phyloP scores from a whole-genome alignment of 164 flowering plant species.

The Saururus chinensis region DNA sequence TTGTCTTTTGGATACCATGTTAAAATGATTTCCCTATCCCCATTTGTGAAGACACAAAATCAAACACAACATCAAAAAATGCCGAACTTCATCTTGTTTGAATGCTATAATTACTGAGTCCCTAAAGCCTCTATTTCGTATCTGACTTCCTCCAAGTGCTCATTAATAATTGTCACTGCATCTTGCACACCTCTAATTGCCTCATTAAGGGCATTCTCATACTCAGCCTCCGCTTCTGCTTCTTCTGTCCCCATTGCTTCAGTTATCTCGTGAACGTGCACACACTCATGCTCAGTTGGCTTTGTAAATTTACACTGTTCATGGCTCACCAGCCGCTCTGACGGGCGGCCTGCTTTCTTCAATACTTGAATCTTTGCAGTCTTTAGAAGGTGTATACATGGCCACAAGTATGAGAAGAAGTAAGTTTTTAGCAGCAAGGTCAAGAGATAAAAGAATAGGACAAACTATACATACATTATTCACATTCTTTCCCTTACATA shows the following conservation, averaged over 20 bases:
- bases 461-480: too few relatives aligned
- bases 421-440: not conserved
- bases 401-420: not conserved
- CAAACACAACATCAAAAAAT: not conserved
- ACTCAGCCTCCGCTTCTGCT: conserved; percentile 88
- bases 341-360: conserved; percentile 94
- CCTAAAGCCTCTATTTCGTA: conserved; percentile 84
- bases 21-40: too few relatives aligned
- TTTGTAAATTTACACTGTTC: conserved; percentile 56
- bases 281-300: conserved; percentile 56
- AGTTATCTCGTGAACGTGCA: conserved; percentile 74
- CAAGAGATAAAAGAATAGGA: not conserved
- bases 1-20: too few relatives aligned
- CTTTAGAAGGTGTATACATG: conserved; percentile 19
- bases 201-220: conserved; percentile 70
- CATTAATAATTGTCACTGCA: conserved; percentile 72
- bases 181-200: conserved; percentile 91
- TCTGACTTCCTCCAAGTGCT: conserved; percentile 75
- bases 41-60: too few relatives aligned
- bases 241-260: conserved; percentile 89
- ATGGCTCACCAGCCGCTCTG: conserved; percentile 73
- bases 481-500: too few relatives aligned
- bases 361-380: conserved; percentile 83
- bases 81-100: not conserved
- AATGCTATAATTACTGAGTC: conserved; percentile 13